Base-by-base conservation (phyloP, 148 eudicot genomes). In the Rhododendron vialii region DNA sequence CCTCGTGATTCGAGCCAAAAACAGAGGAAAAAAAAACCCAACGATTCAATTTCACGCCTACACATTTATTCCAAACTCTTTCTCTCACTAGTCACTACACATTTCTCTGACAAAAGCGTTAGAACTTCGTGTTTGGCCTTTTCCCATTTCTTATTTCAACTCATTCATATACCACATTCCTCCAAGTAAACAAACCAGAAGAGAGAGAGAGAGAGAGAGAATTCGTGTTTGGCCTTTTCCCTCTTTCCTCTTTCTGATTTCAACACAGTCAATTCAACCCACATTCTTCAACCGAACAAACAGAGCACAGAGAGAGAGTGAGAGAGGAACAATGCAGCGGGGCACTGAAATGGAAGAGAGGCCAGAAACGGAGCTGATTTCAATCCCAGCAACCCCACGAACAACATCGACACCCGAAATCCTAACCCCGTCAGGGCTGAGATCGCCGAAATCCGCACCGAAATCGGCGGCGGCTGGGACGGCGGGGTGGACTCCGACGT, bases 331-430 rank as follows among this genome's bases (percentile, higher is more conserved):
- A 47, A 13, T 51, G 83, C 67, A 22, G 69, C 6, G 83, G 12
- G 20, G 9, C 15, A 18, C 3, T 10, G 71, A 82, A 36, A 95
- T 96, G 98, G 99, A 96, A 47, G 99, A 95, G 78, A 86, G 96
- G 67, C 91, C 92, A 4, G 99, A 97, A 30, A 90, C 93, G 7
- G 99, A 97, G 92, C 93, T 97, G 0, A 94, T 97, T 30, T 97
- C 99, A 2, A 97, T 97, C 4, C 99, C 99, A 9, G 98, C 99
- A 11, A 93, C 98, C 1, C 99, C 99, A 9, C 86, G 95, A 3
- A 93, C 93, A 2, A 93, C 93, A 0, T 93, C 99, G 0, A 97
- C 99, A 13, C 99, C 99, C 65, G 99, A 95, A 83, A 97, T 94
- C 59, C 91, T 84, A 6, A 97, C 99, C 0, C 98, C 98, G 4